A percentile compares a stretch with the other conserved stretches of the same genome.
These are phyloP conservation scores for Cladosporium sp. DNA, from an alignment of 2,329 filamentous ascomycete species.

Conservation along the genomic window DNA sequence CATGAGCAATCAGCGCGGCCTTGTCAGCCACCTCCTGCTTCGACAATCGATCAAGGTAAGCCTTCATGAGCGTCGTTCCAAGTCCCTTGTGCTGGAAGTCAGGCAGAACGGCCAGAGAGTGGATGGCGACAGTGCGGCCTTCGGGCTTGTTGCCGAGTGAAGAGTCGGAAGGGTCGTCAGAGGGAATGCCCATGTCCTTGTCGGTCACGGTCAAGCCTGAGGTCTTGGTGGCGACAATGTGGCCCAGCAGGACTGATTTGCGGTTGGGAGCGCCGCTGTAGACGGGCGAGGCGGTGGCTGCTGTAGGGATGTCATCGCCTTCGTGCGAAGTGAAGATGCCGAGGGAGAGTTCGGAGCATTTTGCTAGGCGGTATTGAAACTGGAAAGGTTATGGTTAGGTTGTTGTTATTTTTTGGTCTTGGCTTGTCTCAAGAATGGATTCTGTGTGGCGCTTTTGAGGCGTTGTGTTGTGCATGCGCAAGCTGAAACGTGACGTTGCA, in stretches of 20 bases:
- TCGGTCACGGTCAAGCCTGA: slow-evolving; percentile 63
- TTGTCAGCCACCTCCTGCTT: slow-evolving; percentile 65
- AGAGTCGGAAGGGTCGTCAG: slow-evolving; percentile 33
- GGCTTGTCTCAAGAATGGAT: neutral
- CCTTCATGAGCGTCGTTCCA: slow-evolving; percentile 67
- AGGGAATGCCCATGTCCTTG: slow-evolving; percentile 68
- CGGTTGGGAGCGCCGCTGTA: slow-evolving; percentile 56
- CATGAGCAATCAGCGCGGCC: slow-evolving; percentile 72
- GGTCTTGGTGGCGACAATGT: slow-evolving; percentile 72
- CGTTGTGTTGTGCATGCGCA: neutral
- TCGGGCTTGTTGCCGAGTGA: slow-evolving; percentile 66
- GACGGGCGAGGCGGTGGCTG: slow-evolving; percentile 53
- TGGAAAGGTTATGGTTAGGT: slow-evolving; percentile 33
- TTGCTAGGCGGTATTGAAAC: slow-evolving; percentile 72
- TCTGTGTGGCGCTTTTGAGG: neutral
- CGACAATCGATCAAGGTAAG: slow-evolving; percentile 73
- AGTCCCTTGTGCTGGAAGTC: slow-evolving; percentile 70
- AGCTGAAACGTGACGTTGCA: neutral
- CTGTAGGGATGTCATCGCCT: slow-evolving; percentile 54
- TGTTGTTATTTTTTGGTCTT: neutral
- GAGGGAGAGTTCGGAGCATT: slow-evolving; percentile 71
- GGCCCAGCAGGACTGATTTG: slow-evolving; percentile 66
- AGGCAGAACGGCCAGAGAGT: slow-evolving; percentile 76
- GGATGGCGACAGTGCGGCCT: slow-evolving; percentile 72
- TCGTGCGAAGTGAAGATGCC: slow-evolving; percentile 71